Percentiles rank a stretch among this genome's conserved stretches.
Evolutionary conservation across 129 eudicot genomes (phyloP).

Genomic region (Sambucus nigra): DNA sequence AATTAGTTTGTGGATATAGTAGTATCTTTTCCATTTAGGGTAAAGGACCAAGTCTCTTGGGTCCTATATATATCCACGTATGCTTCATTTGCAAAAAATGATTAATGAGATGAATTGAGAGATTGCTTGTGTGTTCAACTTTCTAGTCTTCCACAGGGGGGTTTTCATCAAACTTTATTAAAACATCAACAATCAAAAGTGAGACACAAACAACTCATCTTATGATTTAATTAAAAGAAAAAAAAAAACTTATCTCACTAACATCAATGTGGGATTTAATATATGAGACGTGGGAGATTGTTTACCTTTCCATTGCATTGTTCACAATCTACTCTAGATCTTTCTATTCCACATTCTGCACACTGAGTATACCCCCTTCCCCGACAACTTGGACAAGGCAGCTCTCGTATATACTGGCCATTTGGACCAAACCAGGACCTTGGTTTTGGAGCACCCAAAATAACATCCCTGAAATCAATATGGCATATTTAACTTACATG

Average conservation of each 20-base stretch:
- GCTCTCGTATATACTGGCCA: constrained; percentile 88
- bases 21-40: too few relatives aligned
- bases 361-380: constrained; percentile 97
- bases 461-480: constrained; percentile 37
- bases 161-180: neutral
- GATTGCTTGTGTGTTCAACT: too few relatives aligned
- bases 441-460: constrained; percentile 43
- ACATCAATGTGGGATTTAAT: neutral
- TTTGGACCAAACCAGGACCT: constrained; percentile 99
- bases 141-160: too few relatives aligned
- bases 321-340: constrained; percentile 77
- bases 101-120: too few relatives aligned
- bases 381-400: constrained; percentile 98
- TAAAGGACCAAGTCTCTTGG: too few relatives aligned
- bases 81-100: too few relatives aligned
- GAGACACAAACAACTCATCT: neutral
- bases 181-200: neutral
- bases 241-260: neutral
- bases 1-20: too few relatives aligned
- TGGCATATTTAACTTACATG: neutral
- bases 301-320: constrained; percentile 83
- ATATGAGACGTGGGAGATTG: neutral
- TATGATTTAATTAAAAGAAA: too few relatives aligned
- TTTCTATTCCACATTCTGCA: constrained; percentile 83
- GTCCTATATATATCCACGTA: too few relatives aligned